phyloP scores from a whole-genome alignment of 305 asterid genomes.

The Solanum hybrid region DNA sequence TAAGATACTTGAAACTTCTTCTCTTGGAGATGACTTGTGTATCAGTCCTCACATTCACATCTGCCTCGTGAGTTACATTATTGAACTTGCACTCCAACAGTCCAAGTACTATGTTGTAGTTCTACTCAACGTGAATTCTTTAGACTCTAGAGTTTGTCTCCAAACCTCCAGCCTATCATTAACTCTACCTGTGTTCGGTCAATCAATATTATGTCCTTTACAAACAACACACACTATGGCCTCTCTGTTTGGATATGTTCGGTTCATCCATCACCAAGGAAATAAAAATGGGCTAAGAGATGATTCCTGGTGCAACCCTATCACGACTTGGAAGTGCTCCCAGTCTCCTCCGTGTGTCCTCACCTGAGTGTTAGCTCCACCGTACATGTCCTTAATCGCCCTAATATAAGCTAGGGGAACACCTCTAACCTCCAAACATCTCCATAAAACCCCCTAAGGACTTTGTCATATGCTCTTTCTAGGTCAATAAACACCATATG shows the following conservation, averaged over 20 bases:
- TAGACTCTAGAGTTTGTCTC: neutral
- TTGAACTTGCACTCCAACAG: neutral
- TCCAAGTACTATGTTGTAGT: neutral
- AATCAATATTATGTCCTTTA: neutral
- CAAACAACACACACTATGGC: neutral
- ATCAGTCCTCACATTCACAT: neutral
- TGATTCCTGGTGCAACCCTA: neutral
- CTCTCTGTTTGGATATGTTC: neutral
- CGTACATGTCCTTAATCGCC: neutral
- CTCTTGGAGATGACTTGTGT: neutral
- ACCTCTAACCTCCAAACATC: neutral
- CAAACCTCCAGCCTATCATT: neutral
- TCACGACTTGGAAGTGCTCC: neutral
- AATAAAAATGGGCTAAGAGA: neutral
- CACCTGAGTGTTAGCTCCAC: neutral
- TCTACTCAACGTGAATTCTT: neutral
- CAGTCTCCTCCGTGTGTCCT: neutral
- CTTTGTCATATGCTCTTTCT: neutral
- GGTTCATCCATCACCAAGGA: neutral
- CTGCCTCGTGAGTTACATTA: neutral
- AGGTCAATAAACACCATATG: neutral
- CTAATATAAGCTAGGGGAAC: neutral
- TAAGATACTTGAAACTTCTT: neutral
- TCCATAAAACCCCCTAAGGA: neutral
- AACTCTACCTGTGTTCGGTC: neutral